These are phyloP conservation scores for Candida quercuum DNA, from an alignment of 805 yeast genomes.

Conservation along the genomic window DNA sequence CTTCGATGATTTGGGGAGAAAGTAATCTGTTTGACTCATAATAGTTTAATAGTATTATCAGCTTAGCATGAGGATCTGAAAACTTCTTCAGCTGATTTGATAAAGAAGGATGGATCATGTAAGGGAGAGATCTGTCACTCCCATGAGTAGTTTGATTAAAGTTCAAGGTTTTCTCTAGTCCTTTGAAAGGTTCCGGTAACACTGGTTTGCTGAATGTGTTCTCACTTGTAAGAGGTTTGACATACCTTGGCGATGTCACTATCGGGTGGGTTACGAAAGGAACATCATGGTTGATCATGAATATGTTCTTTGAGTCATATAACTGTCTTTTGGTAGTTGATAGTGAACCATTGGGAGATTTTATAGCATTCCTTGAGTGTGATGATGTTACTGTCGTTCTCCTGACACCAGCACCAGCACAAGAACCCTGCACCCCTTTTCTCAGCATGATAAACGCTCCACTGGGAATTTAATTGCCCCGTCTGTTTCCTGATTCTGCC, in stretches of 20 bases:
- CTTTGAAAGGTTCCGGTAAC: constrained; percentile 3
- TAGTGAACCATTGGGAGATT: neutral
- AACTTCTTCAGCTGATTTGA: neutral
- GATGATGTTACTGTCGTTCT: neutral
- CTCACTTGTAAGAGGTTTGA: neutral
- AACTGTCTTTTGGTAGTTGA: neutral
- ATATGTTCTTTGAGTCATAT: constrained; percentile 2
- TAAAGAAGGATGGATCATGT: constrained; percentile 3
- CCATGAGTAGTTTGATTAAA: neutral
- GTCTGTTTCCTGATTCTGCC: too few species aligned
- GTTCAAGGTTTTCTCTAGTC: neutral
- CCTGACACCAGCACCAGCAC: neutral
- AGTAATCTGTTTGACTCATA: constrained; percentile 8
- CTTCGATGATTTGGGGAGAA: constrained; percentile 6
- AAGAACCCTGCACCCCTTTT: neutral
- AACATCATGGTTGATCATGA: neutral
- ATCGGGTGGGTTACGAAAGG: constrained; percentile 7
- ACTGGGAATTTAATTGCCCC: too few species aligned
- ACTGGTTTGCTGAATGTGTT: neutral
- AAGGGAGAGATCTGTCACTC: constrained; percentile 1
- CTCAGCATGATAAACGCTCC: too few species aligned
- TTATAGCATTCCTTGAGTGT: neutral
- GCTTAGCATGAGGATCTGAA: constrained; percentile 17
- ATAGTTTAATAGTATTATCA: constrained; percentile 8
- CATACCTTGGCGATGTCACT: constrained; percentile 2